phyloP scores from a whole-genome alignment of 495 filamentous ascomycete species.

The Penicillium waksmanii region DNA sequence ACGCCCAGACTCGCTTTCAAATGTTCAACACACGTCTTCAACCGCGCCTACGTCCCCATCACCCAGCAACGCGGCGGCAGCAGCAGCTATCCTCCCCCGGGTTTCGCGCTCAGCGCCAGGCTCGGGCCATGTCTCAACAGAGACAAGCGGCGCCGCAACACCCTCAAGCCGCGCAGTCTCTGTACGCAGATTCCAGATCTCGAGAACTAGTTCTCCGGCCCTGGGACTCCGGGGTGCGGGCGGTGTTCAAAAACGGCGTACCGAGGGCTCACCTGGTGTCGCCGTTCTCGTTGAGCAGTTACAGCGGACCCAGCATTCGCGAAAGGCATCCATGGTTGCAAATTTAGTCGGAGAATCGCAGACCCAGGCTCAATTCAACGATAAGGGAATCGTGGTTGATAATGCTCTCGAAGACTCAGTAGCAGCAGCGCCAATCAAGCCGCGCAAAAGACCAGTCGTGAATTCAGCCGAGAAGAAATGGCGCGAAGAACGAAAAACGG shows the following conservation, averaged over 20 bases:
- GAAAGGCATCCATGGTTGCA: conserved; percentile 45
- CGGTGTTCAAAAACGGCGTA: conserved; percentile 47
- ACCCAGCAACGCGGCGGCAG: neutral
- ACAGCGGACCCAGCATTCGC: conserved; percentile 40
- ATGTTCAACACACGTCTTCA: neutral
- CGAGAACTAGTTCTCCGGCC: conserved; percentile 34
- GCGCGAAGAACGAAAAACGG: conserved; percentile 42
- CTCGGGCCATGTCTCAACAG: neutral
- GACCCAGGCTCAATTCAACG: conserved; percentile 17
- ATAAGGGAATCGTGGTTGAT: neutral
- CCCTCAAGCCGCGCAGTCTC: conserved; percentile 23
- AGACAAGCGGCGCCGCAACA: conserved; percentile 1
- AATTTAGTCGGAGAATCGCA: conserved; percentile 25
- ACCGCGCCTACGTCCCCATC: neutral
- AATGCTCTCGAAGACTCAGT: neutral
- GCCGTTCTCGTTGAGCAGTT: conserved; percentile 50
- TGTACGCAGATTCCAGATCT: conserved; percentile 50
- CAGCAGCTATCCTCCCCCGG: too few species aligned
- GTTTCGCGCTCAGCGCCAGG: neutral
- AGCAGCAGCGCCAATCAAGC: conserved; percentile 19
- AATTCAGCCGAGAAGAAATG: conserved; percentile 49
- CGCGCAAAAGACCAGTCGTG: conserved; percentile 47
- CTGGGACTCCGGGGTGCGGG: conserved; percentile 26
- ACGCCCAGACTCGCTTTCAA: conserved; percentile 20
- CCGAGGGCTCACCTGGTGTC: conserved; percentile 34